Conservation (phyloP, 148 eudicot species). For the Fallopia convolvulus region DNA sequence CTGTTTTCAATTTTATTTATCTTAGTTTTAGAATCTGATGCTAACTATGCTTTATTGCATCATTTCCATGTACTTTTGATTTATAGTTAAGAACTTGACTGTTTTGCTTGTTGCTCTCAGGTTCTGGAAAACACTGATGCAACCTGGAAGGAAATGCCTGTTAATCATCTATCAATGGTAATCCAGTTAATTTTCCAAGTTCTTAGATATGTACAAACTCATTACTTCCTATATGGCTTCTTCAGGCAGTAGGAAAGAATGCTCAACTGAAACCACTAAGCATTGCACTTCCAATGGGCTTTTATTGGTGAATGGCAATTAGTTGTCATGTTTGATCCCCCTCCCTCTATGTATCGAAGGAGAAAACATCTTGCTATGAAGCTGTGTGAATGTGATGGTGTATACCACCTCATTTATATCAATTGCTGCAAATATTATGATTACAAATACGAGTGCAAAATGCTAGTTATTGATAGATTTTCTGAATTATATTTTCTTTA, state of each 20-base stretch:
- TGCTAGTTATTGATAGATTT: background rate
- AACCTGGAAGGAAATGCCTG: conserved; percentile 34
- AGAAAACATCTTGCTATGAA: background rate
- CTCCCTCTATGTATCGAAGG: conserved; percentile 7
- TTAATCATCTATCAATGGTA: conserved; percentile 64
- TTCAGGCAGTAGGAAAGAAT: background rate
- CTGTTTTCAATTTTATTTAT: no score
- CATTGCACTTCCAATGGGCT: conserved; percentile 6
- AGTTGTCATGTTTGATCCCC: background rate
- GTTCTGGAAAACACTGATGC: conserved; percentile 63
- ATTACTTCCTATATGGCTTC: background rate
- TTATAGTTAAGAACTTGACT: conserved; percentile 2
- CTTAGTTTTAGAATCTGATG: background rate
- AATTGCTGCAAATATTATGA: background rate
- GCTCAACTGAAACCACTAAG: background rate
- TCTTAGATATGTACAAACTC: background rate
- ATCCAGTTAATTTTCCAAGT: conserved; percentile 1
- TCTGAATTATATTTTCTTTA: conserved; percentile 14
- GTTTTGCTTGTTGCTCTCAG: conserved; percentile 28
- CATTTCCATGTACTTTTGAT: background rate
- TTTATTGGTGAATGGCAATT: background rate
- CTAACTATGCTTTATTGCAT: no score
- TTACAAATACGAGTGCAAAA: background rate
- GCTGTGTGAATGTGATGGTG: conserved; percentile 9
- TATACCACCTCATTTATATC: background rate